Evolutionary conservation across 305 asterid genomes (phyloP), one percentile per base, ranked within the genome.

Genomic region (Fraxinus baroniana): DNA sequence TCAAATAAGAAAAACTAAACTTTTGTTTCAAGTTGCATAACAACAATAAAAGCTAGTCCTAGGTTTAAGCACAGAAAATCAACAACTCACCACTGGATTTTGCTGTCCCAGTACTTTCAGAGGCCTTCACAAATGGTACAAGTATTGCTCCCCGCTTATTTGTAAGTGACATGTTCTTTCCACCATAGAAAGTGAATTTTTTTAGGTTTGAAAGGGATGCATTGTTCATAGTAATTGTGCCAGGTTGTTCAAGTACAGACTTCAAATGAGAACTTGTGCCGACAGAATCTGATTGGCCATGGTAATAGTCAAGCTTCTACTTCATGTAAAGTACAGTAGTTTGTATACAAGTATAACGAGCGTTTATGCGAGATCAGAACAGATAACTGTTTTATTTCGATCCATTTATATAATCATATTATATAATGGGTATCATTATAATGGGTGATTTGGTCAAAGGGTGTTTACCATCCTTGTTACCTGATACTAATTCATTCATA

Each of bases 111-210:
- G 90, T 83, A 83, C 89, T 84, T 86, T 91, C 97, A 84, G 96
- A 88, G 80, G 90, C 52, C 88, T 92, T 92, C 76, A 81, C 91
- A 86, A 93, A 91, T 73, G 93, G 87, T 79, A 90, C 88, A 33
- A 82, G 70, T 20, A 91, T 60, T 79, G 90, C 64, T 78, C 88
- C 91, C 49, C 66, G 83, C 87, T 87, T 91, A 84, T 44, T 89
- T 79, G 88, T 76, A 71, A 88, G 73, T 78, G 92, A 87, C 83
- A 68, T n/a, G 78, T 35, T 70, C 84, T 86, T 92, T 85, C 86
- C 89, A 24, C 88, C 87, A 83, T 36, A 89, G 33, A 82, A 17
- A 3, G 89, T 74, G 37, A 84, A 83, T 68, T 82, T 88, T 80
- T 84, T 79, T 75, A 68, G 78, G 79, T 82, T 74, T 41, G 90